Evolutionary conservation across 495 filamentous ascomycete genomes (phyloP), one percentile per base, ranked within the genome.

Genomic region (Hapsidospora chrysogenum): DNA sequence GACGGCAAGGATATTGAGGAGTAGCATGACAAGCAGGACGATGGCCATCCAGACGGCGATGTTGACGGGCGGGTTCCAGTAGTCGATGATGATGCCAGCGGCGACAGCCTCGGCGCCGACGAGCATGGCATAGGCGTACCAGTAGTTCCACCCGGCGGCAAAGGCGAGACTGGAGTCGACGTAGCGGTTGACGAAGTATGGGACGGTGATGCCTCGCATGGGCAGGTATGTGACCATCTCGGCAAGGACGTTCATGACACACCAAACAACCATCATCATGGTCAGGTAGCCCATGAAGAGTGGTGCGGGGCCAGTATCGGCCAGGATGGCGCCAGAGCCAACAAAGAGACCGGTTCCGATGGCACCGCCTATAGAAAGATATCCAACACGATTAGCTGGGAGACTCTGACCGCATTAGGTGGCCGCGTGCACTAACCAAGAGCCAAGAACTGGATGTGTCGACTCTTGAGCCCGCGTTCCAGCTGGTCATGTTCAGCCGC

Each of bases 91-190:
- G 36, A 68, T 63, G 40, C 53, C 57, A 17, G 60, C 66, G 1
- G 66, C 66, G 0, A 59, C 55, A 10, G 52, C 57, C 40, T 70
- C 66, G 23, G 65, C 66, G 0, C 59, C 61, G 17, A 67, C 44
- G 5, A 66, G 50, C 26, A 68, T 57, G n/a, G 61, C 44, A 36
- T 63, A 64, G 0, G 18, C 57, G 31, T 68, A 64, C 60, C 61
- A 66, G 42, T 64, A 78, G 41, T 84, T 85, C 79, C 78, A 85
- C 11, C 83, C 83, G 46, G 77, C 75, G 26, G 83, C 76, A 45
- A 86, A 86, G 11, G 80, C 80, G 44, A 87, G 56, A 45, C 74
- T 77, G 9, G 72, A 66, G 41, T 85, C 78, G 38, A 85, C 73
- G 37, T 78, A 76, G 31, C 80, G 76, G 37, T 74, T 60, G 15